A percentile compares a stretch with the other conserved stretches of the same genome.
phyloP scores from a whole-genome alignment of 805 yeast genomes.

The Kodamaea neixiangensis region DNA sequence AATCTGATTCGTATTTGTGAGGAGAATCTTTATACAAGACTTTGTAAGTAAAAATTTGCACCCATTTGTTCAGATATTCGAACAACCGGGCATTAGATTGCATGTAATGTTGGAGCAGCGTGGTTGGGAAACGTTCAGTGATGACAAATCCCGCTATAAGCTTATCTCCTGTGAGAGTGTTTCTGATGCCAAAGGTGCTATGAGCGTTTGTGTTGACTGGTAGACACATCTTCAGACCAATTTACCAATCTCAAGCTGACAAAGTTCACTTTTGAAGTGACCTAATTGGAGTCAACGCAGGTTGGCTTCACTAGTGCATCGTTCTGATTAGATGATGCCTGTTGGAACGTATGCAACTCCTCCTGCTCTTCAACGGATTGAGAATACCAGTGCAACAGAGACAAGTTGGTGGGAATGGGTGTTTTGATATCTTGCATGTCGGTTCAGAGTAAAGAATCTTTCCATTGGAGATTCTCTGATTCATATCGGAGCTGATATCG shows the following conservation, averaged over 20 bases:
- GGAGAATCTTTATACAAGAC: no score
- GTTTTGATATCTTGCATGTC: conserved; percentile 17
- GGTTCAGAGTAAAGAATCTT: conserved; percentile 19
- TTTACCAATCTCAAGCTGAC: conserved; percentile 20
- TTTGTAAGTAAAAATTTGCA: no score
- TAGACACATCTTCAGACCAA: no score
- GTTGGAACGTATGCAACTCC: conserved; percentile 77
- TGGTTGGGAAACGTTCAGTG: no score
- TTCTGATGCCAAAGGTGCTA: no score
- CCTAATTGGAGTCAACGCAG: conserved; percentile 28
- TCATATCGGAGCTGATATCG: conserved; percentile 20
- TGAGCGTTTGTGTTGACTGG: no score
- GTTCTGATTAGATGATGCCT: conserved; percentile 84
- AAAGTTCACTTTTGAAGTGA: conserved; percentile 23
- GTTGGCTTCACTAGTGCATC: conserved; percentile 87
- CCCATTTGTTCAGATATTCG: no score
- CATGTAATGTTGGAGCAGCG: no score
- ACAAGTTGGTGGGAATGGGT: conserved; percentile 55
- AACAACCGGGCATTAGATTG: no score
- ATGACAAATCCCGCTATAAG: no score
- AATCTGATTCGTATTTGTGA: no score
- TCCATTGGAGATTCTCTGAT: conserved; percentile 21
- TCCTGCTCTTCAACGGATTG: conserved; percentile 37
- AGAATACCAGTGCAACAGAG: conserved; percentile 46
- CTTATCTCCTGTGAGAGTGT: no score